phyloP scores from a whole-genome alignment of 441 rosid genomes.

The Dalechampia spathulata region DNA sequence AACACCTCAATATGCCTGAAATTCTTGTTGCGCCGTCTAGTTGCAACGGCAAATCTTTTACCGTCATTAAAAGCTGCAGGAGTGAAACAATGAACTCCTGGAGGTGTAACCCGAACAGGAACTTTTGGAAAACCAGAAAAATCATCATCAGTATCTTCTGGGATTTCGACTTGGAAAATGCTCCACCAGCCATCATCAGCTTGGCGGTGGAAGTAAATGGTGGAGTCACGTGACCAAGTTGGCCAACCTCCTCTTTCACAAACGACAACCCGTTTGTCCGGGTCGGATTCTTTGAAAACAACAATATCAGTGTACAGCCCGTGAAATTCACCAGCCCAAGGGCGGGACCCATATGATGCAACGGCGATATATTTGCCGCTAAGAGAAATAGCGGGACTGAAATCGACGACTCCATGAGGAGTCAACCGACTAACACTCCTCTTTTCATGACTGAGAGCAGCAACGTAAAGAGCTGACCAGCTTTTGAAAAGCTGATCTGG shows the following conservation, averaged over 20 bases:
- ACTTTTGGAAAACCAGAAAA: slow-evolving; percentile 21
- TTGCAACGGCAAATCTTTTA: slow-evolving; percentile 58
- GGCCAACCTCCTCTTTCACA: slow-evolving; percentile 84
- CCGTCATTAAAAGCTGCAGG: slow-evolving; percentile 70
- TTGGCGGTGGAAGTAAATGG: slow-evolving; percentile 68
- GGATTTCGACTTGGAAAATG: slow-evolving; percentile 42
- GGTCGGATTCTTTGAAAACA: slow-evolving; percentile 42
- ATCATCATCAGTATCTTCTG: slow-evolving; percentile 9
- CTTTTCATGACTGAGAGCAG: slow-evolving; percentile 8
- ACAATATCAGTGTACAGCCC: slow-evolving; percentile 57
- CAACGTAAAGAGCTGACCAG: slow-evolving; percentile 59
- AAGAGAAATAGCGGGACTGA: slow-evolving; percentile 58
- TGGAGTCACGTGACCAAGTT: slow-evolving; percentile 60
- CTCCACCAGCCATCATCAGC: slow-evolving; percentile 95
- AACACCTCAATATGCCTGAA: slow-evolving; percentile 69
- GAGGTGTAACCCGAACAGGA: slow-evolving; percentile 63
- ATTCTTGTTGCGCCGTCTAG: slow-evolving; percentile 39
- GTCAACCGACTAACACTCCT: slow-evolving; percentile 39
- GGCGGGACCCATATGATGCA: slow-evolving; percentile 64
- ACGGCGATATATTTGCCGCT: slow-evolving; percentile 54
- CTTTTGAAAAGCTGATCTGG: slow-evolving; percentile 50
- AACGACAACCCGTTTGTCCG: slow-evolving; percentile 41
- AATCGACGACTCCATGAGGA: slow-evolving; percentile 49
- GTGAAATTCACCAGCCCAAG: slow-evolving; percentile 78
- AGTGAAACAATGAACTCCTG: slow-evolving; percentile 86